Evolutionary conservation across 139 green algal species (phyloP), one percentile per base, ranked within the genome.

Genomic region (Marvania coccoides): DNA sequence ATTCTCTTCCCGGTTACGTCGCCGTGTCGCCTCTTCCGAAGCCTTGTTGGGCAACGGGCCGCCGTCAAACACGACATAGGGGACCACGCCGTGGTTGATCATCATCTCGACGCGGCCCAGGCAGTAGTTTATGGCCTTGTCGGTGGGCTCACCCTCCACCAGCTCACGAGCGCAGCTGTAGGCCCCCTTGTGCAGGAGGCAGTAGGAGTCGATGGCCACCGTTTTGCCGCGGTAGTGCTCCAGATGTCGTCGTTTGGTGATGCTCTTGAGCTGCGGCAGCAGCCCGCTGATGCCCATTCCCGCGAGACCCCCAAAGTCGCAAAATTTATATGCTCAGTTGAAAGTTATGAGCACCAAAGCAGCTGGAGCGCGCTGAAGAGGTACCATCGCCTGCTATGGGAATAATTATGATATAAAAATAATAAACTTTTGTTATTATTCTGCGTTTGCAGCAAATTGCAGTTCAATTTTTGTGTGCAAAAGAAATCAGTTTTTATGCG

Each of bases 51-150:
- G 94, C 47, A 99, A 79, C 7, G 69, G 65, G 10, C 83, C 92
- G 8, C 94, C 94, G 67, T 99, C 94, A 71, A 99, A 97, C 10
- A 99, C 87, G 1, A 99, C 61, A 3, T 96, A 31, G 0, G 93
- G 92, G 3, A 75, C 70, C 1, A 98, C 80, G 0, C 88, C 92
- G 59, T 83, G 47, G 9, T 59, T 28, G 9, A 60, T 66, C 36
- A 99, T 70, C 62, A 95, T 63, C 14, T 95, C 63, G 1, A 97
- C 67, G 1, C 83, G 75, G 1, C 78, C 72, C 79, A 99, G 82
- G 68, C 88, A 98, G 76, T 93, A 99, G 0, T 68, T 29, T 3
- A 96, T 76, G 65, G 87, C 95, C 74, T 86, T 92, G 40, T 88
- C 79, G 0, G 86, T 94, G 34, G 74, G 84, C 2, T 58, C 67